Base-by-base conservation (phyloP, 2,329 filamentous ascomycete species). In the Fusarium ambrosium region DNA sequence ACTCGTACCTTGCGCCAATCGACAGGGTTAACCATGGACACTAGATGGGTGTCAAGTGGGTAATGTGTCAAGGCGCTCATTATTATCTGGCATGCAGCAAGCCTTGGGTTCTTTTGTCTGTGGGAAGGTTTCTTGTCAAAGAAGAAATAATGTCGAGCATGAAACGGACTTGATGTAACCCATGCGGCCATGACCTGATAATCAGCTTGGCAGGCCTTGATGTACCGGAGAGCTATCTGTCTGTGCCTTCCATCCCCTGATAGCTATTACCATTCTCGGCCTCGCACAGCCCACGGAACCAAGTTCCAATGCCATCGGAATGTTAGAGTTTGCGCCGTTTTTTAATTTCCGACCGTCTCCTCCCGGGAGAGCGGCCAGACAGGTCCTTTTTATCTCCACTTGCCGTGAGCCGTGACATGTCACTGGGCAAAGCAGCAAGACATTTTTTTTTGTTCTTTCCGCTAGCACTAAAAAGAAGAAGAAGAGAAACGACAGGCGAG, bases 1-100 rank as follows among this genome's bases (percentile, higher is more conserved):
- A 24, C 20, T 41, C 45, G 61, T 55, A 39, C 43, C 32, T 55
- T 63, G 43, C 61, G 60, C 60, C 43, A 62, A 62, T 55, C 27
- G 51, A 29, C 51, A 55, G 43, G 60, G 18, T 51, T 32, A 32
- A 32, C 41, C 20, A 27, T 22, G 27, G 16, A 6, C 20, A 48
- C 41, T 45, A 22, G 39, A 48, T 18, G 10, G 27, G n/a, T 16
- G 29, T 20, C 55, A 24, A 24, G 32, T 58, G 55, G 55, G 32
- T 34, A 55, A 29, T 13, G 11, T 3, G 29, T 20, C 18, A 55
- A 55, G 48, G 16, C 24, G 48, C 48, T 32, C 27, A 20, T 32
- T n/a, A 22, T 4, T 29, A 9, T 55, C 27, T 32, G 18, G 51
- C 51, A 55, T 55, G n/a, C 34, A n/a, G 24, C 18, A 14, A 20